A percentile compares a stretch with the other conserved stretches of the same genome.
phyloP scores from a whole-genome alignment of 768 basidiomycete genomes.

The Leccinum sublutescens region DNA sequence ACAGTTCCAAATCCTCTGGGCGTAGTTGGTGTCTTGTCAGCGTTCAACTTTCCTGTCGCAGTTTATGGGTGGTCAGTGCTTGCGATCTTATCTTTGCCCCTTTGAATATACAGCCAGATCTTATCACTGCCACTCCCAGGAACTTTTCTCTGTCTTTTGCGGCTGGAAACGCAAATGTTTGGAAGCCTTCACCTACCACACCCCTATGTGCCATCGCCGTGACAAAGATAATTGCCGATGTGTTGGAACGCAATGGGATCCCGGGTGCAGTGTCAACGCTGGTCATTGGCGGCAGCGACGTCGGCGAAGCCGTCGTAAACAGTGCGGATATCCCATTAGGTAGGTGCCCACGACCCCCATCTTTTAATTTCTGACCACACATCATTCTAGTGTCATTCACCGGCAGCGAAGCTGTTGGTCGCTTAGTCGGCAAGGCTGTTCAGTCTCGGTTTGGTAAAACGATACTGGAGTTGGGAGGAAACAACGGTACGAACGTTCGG shows the following conservation, averaged over 20 bases:
- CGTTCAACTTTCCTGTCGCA: slow-evolving; percentile 96
- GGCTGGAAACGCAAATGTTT: slow-evolving; percentile 89
- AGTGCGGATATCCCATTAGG: slow-evolving; percentile 77
- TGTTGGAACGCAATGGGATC: slow-evolving; percentile 79
- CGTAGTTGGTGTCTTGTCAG: slow-evolving; percentile 72
- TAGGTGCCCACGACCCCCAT: slow-evolving; percentile 29
- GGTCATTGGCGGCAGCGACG: slow-evolving; percentile 78
- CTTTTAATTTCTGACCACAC: slow-evolving; percentile 1
- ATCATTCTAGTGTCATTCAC: slow-evolving; percentile 80
- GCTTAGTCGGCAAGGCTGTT: slow-evolving; percentile 83
- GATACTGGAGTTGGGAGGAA: slow-evolving; percentile 90
- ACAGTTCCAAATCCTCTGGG: slow-evolving; percentile 90
- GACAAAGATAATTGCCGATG: slow-evolving; percentile 76
- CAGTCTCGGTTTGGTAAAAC: slow-evolving; percentile 87
- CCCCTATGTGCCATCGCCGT: slow-evolving; percentile 90
- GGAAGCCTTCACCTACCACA: slow-evolving; percentile 93
- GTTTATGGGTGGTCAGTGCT: slow-evolving; percentile 79
- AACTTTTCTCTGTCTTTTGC: slow-evolving; percentile 87
- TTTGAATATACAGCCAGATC: slow-evolving; percentile 6
- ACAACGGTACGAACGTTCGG: slow-evolving; percentile 66
- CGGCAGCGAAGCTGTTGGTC: slow-evolving; percentile 86
- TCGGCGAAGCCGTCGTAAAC: slow-evolving; percentile 76
- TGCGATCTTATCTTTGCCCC: slow-evolving; percentile 1
- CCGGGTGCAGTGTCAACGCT: slow-evolving; percentile 84
- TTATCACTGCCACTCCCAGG: slow-evolving; percentile 44